Percentiles rank a stretch among this genome's conserved stretches.
These are phyloP conservation scores for Bipolaris gigantea DNA, from an alignment of 2,329 filamentous ascomycete species.

Conservation along the genomic window DNA sequence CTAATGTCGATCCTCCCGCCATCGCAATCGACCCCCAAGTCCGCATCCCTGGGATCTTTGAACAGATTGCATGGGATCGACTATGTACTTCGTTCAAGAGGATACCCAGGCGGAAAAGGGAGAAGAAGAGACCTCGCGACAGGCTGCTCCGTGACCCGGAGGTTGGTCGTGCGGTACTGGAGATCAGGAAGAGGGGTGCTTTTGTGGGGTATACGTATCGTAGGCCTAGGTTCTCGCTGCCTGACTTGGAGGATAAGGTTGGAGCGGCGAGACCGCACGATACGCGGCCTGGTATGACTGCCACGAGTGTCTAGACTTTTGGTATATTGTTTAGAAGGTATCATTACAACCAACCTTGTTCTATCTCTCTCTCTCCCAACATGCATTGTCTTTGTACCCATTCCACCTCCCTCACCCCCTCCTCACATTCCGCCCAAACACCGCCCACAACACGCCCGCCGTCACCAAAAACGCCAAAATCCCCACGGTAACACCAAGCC, in stretches of 20 bases:
- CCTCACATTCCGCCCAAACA: not conserved
- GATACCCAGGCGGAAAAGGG: slow-evolving; percentile 58
- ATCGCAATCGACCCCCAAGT: not conserved
- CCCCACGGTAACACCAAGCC: slow-evolving; percentile 4
- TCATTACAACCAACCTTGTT: too few relatives aligned
- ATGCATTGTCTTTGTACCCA: too few relatives aligned
- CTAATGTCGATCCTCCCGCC: not conserved
- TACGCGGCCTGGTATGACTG: slow-evolving; percentile 3
- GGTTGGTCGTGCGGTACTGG: slow-evolving; percentile 69
- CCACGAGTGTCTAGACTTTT: slow-evolving; percentile 15
- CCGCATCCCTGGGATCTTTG: not conserved
- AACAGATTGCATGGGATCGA: not conserved
- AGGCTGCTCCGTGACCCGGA: slow-evolving; percentile 74
- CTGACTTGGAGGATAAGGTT: slow-evolving; percentile 32
- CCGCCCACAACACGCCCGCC: not conserved
- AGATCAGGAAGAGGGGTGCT: slow-evolving; percentile 77
- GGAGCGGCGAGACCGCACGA: slow-evolving; percentile 1
- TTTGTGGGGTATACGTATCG: slow-evolving; percentile 91
- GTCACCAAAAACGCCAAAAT: not conserved
- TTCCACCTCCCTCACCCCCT: too few relatives aligned
- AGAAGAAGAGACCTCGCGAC: slow-evolving; percentile 81
- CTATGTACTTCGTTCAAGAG: slow-evolving; percentile 13
- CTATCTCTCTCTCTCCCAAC: too few relatives aligned
- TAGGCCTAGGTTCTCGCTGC: slow-evolving; percentile 47
- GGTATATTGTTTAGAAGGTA: too few relatives aligned